Evolutionary conservation across 2,329 filamentous ascomycete genomes (phyloP).

Genomic region (Colletotrichum neosansevieriae): DNA sequence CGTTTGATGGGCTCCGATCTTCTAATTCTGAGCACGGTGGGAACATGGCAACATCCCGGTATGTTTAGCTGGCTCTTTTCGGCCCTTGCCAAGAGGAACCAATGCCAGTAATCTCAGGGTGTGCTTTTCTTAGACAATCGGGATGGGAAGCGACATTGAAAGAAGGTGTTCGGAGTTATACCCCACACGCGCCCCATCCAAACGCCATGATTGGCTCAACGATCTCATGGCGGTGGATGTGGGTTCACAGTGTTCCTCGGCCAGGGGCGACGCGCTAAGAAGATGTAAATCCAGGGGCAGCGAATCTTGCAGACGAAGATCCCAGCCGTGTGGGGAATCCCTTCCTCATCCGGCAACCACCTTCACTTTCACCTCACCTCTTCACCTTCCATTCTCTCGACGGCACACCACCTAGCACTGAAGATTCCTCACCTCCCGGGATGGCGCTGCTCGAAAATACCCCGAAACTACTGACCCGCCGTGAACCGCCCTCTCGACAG

Average conservation of each 20-base stretch:
- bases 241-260: too few relatives aligned
- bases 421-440: too few relatives aligned
- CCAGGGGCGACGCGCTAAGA: conserved; percentile 9
- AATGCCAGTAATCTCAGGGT: too few relatives aligned
- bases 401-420: not conserved
- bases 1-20: too few relatives aligned
- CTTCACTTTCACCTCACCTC: not conserved
- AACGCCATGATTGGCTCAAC: too few relatives aligned
- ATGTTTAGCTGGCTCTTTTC: too few relatives aligned
- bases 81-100: too few relatives aligned
- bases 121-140: conserved; percentile 6
- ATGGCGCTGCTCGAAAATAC: not conserved
- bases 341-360: not conserved
- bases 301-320: conserved; percentile 17
- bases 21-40: too few relatives aligned
- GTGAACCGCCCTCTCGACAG: too few relatives aligned
- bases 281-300: conserved; percentile 9
- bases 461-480: not conserved
- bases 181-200: too few relatives aligned
- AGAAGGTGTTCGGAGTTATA: not conserved
- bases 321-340: conserved; percentile 22
- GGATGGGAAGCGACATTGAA: conserved; percentile 1
- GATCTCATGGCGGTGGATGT: too few relatives aligned
- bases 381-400: not conserved
- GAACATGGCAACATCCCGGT: too few relatives aligned